phyloP scores from a whole-genome alignment of 139 green algal species.

The Closterium sp. region DNA sequence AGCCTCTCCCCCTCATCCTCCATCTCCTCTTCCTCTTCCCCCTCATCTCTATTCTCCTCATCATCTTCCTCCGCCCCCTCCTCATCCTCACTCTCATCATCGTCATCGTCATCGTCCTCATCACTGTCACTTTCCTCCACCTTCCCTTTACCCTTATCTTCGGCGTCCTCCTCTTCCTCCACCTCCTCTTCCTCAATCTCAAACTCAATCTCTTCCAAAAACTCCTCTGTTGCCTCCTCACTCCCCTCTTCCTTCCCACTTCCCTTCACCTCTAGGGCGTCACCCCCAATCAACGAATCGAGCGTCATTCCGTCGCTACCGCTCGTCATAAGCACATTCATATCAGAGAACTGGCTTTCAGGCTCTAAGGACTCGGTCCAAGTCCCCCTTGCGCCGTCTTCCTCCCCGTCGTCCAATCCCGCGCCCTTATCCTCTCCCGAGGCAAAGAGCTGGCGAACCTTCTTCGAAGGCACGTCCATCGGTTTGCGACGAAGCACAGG shows the following conservation, averaged over 20 bases:
- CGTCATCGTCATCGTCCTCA: background rate
- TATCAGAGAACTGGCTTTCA: background rate
- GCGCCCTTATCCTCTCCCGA: background rate
- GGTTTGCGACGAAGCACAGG: background rate
- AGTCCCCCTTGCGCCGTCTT: background rate
- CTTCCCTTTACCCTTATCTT: background rate
- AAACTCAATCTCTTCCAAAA: background rate
- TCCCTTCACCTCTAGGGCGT: background rate
- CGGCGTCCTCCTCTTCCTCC: background rate
- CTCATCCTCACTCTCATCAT: background rate
- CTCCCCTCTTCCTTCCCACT: background rate
- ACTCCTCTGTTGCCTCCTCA: background rate
- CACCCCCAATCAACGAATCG: background rate
- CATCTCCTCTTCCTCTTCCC: background rate
- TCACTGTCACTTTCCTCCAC: background rate
- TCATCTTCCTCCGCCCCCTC: background rate
- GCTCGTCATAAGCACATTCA: background rate
- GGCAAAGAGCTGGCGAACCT: background rate
- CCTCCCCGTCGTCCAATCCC: background rate
- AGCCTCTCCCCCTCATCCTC: background rate
- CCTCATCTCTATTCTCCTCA: background rate
- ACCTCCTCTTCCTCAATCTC: background rate
- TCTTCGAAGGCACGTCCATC: background rate
- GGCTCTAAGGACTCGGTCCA: background rate
- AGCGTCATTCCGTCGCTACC: background rate